These are phyloP conservation scores for Cutaneotrichosporon cyanovorans DNA, from an alignment of 1,284 basidiomycete genomes.

Conservation along the genomic window DNA sequence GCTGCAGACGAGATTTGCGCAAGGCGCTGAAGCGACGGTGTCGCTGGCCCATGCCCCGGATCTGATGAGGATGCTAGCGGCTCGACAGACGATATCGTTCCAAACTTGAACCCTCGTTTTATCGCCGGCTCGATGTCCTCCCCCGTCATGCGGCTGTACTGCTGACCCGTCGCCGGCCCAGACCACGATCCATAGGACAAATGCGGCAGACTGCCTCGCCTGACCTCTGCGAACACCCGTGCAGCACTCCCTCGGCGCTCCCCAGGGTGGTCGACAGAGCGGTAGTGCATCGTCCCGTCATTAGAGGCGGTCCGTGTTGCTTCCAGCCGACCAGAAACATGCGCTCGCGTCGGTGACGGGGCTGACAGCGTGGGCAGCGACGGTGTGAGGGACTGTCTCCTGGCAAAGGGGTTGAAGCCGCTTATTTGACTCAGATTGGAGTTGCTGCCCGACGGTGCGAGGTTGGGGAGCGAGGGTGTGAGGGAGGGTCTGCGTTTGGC, in stretches of 20 bases:
- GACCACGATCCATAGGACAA: constrained; percentile 29
- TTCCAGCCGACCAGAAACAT: constrained; percentile 21
- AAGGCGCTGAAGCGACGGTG: constrained; percentile 9
- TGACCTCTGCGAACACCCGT: constrained; percentile 3
- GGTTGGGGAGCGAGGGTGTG: constrained; percentile 26
- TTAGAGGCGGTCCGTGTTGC: constrained; percentile 10
- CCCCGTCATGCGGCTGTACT: too few species aligned
- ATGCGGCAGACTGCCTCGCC: constrained; percentile 40
- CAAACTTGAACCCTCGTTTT: constrained; percentile 29
- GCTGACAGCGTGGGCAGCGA: constrained; percentile 27
- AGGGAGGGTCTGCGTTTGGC: constrained; percentile 29
- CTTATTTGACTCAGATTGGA: constrained; percentile 1
- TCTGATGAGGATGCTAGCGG: neutral
- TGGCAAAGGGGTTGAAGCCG: constrained; percentile 8
- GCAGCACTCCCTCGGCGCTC: constrained; percentile 9
- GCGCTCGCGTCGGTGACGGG: constrained; percentile 31
- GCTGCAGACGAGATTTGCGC: constrained; percentile 2
- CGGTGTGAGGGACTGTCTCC: constrained; percentile 36
- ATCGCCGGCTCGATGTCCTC: constrained; percentile 14
- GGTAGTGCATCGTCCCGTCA: constrained; percentile 17
- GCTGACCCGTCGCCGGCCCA: constrained; percentile 8
- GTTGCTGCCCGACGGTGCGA: constrained; percentile 11
- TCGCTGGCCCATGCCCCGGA: neutral
- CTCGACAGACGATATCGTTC: constrained; percentile 7
- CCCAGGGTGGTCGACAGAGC: constrained; percentile 10